These are phyloP conservation scores for Botryotinia calthae DNA, from an alignment of 2,329 filamentous ascomycete genomes.

Conservation along the genomic window DNA sequence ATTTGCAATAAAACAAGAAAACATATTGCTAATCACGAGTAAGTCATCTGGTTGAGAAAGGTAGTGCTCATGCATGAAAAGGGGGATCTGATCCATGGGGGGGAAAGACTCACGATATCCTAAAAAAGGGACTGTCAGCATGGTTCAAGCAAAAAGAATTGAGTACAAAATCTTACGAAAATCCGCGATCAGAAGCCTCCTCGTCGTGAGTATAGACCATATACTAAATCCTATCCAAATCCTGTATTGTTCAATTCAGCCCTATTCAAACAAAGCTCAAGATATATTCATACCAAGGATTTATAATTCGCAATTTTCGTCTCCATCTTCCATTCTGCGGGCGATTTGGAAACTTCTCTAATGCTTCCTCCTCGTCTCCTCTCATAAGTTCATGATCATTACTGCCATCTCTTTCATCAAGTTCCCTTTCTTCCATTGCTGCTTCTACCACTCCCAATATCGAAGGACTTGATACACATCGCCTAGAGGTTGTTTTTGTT, in stretches of 20 bases:
- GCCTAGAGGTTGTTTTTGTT: not conserved
- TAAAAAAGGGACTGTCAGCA: not conserved
- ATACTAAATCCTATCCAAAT: conserved; percentile 16
- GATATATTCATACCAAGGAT: not conserved
- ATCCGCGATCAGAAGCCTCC: conserved; percentile 30
- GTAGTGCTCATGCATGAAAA: not conserved
- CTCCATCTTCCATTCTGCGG: conserved; percentile 3
- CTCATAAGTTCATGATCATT: not conserved
- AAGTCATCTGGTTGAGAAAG: conserved; percentile 5
- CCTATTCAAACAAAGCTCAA: not conserved
- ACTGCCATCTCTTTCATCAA: not conserved
- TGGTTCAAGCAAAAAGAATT: not conserved
- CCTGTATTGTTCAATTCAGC: not conserved
- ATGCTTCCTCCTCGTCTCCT: conserved; percentile 15
- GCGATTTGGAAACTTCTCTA: not conserved
- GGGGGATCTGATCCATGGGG: not conserved
- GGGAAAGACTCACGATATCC: conserved; percentile 10
- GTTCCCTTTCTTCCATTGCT: conserved; percentile 13
- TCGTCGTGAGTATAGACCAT: conserved; percentile 15
- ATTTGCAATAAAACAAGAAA: conserved; percentile 32
- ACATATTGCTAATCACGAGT: conserved; percentile 35
- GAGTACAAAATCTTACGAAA: conserved; percentile 31
- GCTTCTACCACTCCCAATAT: not conserved
- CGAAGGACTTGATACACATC: not conserved
- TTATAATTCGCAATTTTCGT: conserved; percentile 12